Conservation (phyloP, 768 basidiomycete species). For the Tylopilus sp. region DNA sequence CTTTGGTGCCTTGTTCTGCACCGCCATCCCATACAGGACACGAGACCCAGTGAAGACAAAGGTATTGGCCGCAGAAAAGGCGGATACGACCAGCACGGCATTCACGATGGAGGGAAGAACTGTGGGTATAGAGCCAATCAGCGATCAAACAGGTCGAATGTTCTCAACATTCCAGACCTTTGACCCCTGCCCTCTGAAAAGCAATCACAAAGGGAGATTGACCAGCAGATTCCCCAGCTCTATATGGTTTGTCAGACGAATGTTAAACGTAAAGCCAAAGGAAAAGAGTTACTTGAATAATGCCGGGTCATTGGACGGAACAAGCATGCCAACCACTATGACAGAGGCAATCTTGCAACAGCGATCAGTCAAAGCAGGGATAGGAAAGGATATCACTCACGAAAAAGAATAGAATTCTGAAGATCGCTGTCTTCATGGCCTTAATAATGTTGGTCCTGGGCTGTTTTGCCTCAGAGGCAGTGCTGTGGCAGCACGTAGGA, state of each 20-base stretch:
- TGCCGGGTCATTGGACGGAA: conserved; percentile 58
- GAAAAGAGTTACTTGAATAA: conserved; percentile 42
- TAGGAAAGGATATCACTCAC: conserved; percentile 1
- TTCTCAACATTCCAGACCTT: conserved; percentile 33
- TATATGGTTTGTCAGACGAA: not conserved
- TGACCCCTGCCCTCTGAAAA: conserved; percentile 69
- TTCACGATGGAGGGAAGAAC: no score
- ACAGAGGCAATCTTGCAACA: conserved; percentile 8
- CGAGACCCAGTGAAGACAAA: no score
- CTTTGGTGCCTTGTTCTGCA: no score
- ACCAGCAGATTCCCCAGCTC: conserved; percentile 40
- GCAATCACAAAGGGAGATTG: conserved; percentile 86
- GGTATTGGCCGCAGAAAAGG: no score
- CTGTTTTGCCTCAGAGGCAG: conserved; percentile 73
- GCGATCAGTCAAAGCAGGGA: not conserved
- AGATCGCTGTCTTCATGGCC: conserved; percentile 74
- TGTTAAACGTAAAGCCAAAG: not conserved
- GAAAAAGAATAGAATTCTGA: conserved; percentile 53
- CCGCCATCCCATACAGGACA: no score
- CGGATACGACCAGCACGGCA: no score
- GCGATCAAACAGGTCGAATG: no score
- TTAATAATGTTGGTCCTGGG: conserved; percentile 73
- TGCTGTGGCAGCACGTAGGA: conserved; percentile 34
- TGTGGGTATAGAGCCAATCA: no score
- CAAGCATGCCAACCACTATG: conserved; percentile 72